A percentile compares a stretch with the other conserved stretches of the same genome.
Evolutionary conservation across 1,139 yeast genomes (phyloP).

Genomic region (Geotrichum armillariae): DNA sequence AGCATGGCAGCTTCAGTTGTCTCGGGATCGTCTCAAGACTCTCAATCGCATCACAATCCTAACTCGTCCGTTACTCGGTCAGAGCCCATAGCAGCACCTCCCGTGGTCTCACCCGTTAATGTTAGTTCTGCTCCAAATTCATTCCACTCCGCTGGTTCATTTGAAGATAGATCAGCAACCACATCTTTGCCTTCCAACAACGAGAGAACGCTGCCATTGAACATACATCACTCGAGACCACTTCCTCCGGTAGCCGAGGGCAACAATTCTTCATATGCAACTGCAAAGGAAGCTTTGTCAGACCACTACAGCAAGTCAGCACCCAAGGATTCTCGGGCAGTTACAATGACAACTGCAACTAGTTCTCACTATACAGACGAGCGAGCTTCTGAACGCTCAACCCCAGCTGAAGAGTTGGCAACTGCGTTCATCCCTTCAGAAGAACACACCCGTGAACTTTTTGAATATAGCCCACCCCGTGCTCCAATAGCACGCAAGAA

Average conservation of each 20-base stretch:
- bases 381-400: not conserved
- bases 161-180: slow-evolving; percentile 2
- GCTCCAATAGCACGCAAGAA: not conserved
- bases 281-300: not conserved
- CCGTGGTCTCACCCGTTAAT: slow-evolving; percentile 6
- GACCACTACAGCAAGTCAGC: not conserved
- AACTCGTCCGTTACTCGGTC: slow-evolving; percentile 2
- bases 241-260: slow-evolving; percentile 1
- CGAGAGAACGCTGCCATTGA: slow-evolving; percentile 2
- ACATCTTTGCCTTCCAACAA: not conserved
- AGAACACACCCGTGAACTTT: slow-evolving; percentile 8
- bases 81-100: slow-evolving; percentile 8
- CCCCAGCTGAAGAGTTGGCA: not conserved
- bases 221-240: not conserved
- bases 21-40: slow-evolving; percentile 5
- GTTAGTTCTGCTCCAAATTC: slow-evolving; percentile 5
- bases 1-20: not conserved
- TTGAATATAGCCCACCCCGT: slow-evolving; percentile 8
- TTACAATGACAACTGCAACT: not conserved
- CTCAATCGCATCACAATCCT: not conserved
- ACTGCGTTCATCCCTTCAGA: slow-evolving; percentile 9
- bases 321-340: not conserved
- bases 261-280: not conserved
- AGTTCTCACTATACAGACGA: slow-evolving; percentile 3
- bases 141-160: not conserved